Base-by-base conservation (phyloP, 2,329 filamentous ascomycete genomes). In the Calonectria leucothoes region DNA sequence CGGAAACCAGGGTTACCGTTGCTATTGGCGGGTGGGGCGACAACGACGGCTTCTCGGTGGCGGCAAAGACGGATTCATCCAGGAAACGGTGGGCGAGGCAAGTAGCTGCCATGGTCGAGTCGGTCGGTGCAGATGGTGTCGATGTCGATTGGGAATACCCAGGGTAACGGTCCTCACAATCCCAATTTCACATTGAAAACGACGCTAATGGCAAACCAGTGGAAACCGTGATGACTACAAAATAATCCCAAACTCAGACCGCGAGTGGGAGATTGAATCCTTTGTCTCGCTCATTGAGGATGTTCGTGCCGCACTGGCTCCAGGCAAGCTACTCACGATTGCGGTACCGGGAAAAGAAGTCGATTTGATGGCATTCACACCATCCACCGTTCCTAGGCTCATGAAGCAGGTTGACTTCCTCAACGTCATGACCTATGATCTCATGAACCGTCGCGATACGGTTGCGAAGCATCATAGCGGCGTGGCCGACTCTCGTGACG, bases 1-100 rank as follows among this genome's bases (percentile, higher is more conserved):
- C 83, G 0, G 86, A 86, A 31, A 92, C 92, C 25, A 92, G 93
- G 76, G 83, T 95, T 27, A 89, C 93, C 85, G 88, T 95, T 45
- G 93, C 94, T 25, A 91, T 95, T 75, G 94, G 94, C 14, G 94
- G 93, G 66, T 95, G 94, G 93, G 93, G 93, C 0, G 92, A 94
- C 73, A 92, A 89, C 0, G 81, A 83, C 8, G 93, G 93, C 0
- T 95, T 94, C 79, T 88, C 89, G 0, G 82, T 81, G 12, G 93
- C 89, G 0, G 90, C 91, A 1, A 87, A 85, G 65, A 87, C 87
- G 4, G 86, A 89, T 1, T 77, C 82, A 1, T 88, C 87, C 1
- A 89, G 92, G 20, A 85, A 87, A 73, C 84, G 83, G 10, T 95
- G 93, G 84, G 92, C 93, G 1, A 85, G 86, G 55, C 94, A 94